Evolutionary conservation across 2,329 filamentous ascomycete genomes (phyloP), one percentile per base, ranked within the genome.

Genomic region (Thermoascus crustaceus): DNA sequence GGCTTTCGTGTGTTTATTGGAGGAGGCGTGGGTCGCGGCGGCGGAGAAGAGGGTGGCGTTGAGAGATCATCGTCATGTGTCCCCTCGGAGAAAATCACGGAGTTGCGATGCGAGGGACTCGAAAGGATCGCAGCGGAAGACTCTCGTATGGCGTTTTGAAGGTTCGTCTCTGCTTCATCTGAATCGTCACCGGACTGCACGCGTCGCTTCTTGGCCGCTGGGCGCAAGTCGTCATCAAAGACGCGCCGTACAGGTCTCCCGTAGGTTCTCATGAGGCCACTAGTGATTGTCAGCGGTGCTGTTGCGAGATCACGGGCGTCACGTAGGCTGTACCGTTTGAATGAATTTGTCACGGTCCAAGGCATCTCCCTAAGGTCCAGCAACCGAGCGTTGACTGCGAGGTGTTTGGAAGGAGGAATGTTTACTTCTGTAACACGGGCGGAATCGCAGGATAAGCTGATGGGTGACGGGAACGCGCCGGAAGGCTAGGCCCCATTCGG

Each of bases 41-140:
- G 69, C 35, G 71, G 68, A 37, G 69, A 72, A 7, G 70, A 72
- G 3, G 71, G 71, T 22, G 71, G 69, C 26, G 68, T 72, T 23
- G 66, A 65, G 22, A 65, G 55, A 39, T 61, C 61, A 47, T 63
- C 62, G 18, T 66, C 63, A 18, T 60, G 56, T 5, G 60, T 61
- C 23, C 50, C 57, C 44, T 64, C 61, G 2, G 64, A 68, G 41
- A 63, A 58, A 22, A 64, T 52, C 11, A 63, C 53, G 5, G 64
- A 68, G 41, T 64, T 64, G 38, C 63, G 65, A 47, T 64, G 64
- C 45, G 65, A 67, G 7, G 65, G 64, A 34, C 63, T 67, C 9
- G 65, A 68, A 13, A 64, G 51, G 13, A 67, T 49, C 10, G 60
- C 63, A 5, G 64, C 60, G 18, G 64, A 66, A 0, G 64, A 68